Base-by-base conservation (phyloP, 306 rosid species). In the Luffa aegyptiaca region DNA sequence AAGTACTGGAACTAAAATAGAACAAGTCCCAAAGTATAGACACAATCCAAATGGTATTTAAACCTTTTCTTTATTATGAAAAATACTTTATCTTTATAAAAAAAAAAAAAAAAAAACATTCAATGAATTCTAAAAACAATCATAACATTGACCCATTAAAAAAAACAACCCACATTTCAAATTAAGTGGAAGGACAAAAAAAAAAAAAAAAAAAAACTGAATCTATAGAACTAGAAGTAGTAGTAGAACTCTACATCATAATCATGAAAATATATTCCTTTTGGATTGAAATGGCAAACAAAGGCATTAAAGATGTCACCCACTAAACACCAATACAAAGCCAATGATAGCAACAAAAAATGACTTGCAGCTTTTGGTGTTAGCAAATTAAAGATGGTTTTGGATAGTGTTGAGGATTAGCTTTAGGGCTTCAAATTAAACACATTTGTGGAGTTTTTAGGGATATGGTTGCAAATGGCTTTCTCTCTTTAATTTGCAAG, bases 291-390 rank as follows among this genome's bases (percentile, higher is more conserved):
- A 69, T 69, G 75, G 75, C 37, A 69, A 69, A 69, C 55, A 69
- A 69, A 69, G 18, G 37, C 75, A 69, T 0, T 69, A 69, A 69
- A 69, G 75, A 44, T 69, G 75, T 45, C n/a, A 69, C 55, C 75
- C 75, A 69, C 75, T 42, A 69, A 68, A 69, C 11, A 16, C 75
- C 44, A 64, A 31, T 66, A 69, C 53, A n/a, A 66, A 4, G 16
- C 56, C 51, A 69, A 69, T 69, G 55, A 69, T 69, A n/a, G 75
- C 75, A 69, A 69, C 52, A 69, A n/a, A 5, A 69, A 5, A 62
- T 3, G n/a, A 4, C 0, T 68, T 68, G 74, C 21, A 16, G 72
- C 72, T 59, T 37, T 37, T 62, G 10, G 68, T 61, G 68, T 61
- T 20, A 61, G 71, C 71, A 66, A 65, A 66, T 36, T 39, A 66